phyloP scores from a whole-genome alignment of 768 basidiomycete species.

The Collybiopsis confluens region DNA sequence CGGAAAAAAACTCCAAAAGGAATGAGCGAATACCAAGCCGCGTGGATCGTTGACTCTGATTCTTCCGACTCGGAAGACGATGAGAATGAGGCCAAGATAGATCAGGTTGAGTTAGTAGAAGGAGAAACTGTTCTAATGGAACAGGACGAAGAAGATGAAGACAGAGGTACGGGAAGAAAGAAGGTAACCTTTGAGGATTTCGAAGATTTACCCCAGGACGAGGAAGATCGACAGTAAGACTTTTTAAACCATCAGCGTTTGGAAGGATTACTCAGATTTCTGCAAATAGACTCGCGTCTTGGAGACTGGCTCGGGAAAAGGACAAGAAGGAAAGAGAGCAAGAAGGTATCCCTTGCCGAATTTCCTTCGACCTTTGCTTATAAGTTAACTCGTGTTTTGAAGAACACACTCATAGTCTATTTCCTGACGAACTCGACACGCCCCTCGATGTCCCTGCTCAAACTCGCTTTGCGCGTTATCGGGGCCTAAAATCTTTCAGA shows the following conservation, averaged over 20 bases:
- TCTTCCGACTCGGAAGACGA: slow-evolving; percentile 41
- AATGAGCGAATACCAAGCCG: slow-evolving; percentile 94
- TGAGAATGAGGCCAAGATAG: slow-evolving; percentile 24
- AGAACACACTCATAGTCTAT: slow-evolving; percentile 25
- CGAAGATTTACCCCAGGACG: slow-evolving; percentile 49
- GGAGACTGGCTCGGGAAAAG: slow-evolving; percentile 29
- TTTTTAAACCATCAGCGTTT: not conserved
- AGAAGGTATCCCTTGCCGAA: slow-evolving; percentile 42
- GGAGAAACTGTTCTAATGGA: slow-evolving; percentile 58
- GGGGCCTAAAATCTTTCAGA: slow-evolving; percentile 87
- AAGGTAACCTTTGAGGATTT: slow-evolving; percentile 68
- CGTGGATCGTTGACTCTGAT: slow-evolving; percentile 88
- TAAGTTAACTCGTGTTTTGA: not conserved
- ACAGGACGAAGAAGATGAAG: not conserved
- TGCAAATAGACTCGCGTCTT: slow-evolving; percentile 29
- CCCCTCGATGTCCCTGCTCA: slow-evolving; percentile 79
- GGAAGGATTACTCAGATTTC: slow-evolving; percentile 12
- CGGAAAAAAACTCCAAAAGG: slow-evolving; percentile 78
- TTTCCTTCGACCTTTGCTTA: not conserved
- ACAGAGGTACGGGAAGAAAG: slow-evolving; percentile 40
- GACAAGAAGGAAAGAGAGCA: slow-evolving; percentile 59
- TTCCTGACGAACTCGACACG: slow-evolving; percentile 96
- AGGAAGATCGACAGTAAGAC: slow-evolving; percentile 83
- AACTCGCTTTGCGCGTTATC: slow-evolving; percentile 84
- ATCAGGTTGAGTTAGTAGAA: slow-evolving; percentile 41